phyloP scores from a whole-genome alignment of 2,329 filamentous ascomycete species.

The Aspergillus fumigatiaffinis region DNA sequence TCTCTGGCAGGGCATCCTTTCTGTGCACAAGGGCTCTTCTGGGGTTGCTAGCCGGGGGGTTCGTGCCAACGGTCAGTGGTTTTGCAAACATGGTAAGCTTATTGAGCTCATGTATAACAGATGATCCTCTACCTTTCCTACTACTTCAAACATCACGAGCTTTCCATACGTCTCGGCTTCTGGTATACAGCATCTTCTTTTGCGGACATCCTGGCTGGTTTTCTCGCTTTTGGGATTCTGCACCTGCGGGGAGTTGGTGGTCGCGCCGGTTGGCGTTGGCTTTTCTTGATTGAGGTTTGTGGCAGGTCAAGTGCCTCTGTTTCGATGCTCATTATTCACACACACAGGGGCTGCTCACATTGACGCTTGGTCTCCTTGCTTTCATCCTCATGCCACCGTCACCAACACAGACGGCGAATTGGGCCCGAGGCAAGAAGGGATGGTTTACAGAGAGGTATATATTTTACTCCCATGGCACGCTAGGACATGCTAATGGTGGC shows the following conservation, averaged over 20 bases:
- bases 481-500: neutral
- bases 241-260: slow-evolving; percentile 31
- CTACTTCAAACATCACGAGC: slow-evolving; percentile 65
- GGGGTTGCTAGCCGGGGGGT: slow-evolving; percentile 47
- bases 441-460: slow-evolving; percentile 57
- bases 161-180: slow-evolving; percentile 47
- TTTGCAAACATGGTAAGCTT: neutral
- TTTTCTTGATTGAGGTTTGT: slow-evolving; percentile 32
- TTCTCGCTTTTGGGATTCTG: slow-evolving; percentile 41
- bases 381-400: slow-evolving; percentile 55
- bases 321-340: neutral
- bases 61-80: slow-evolving; percentile 31
- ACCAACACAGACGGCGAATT: slow-evolving; percentile 53
- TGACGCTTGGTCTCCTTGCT: slow-evolving; percentile 22
- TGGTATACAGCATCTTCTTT: slow-evolving; percentile 34
- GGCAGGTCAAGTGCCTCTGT: slow-evolving; percentile 38
- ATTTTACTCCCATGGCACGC: neutral
- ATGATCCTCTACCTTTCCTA: slow-evolving; percentile 58
- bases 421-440: slow-evolving; percentile 41
- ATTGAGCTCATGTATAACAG: slow-evolving; percentile 2
- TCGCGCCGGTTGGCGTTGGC: slow-evolving; percentile 32
- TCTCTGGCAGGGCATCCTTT: slow-evolving; percentile 41
- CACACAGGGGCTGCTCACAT: slow-evolving; percentile 19
- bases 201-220: slow-evolving; percentile 39
- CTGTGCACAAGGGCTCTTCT: slow-evolving; percentile 42